Evolutionary conservation across 2,329 filamentous ascomycete genomes (phyloP).

Genomic region (Didymella exigua): DNA sequence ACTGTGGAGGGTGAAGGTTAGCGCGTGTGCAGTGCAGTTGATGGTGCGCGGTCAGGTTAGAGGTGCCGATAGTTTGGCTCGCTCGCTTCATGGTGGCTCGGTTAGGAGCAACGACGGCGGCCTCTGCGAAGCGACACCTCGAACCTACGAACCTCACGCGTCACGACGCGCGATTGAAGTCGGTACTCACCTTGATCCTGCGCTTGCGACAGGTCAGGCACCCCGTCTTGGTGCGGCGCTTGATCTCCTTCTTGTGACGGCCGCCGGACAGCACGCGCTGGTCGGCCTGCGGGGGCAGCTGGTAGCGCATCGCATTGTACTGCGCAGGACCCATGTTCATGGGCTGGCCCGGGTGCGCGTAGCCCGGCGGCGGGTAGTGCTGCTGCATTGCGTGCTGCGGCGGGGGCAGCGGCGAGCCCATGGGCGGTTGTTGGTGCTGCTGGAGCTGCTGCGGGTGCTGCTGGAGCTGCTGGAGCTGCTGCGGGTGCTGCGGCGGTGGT

Average conservation of each 20-base stretch:
- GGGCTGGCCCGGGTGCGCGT: conserved; percentile 52
- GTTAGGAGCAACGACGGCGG: conserved; percentile 35
- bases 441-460: conserved; percentile 56
- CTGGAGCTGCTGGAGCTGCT: conserved; percentile 51
- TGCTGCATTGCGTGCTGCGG: conserved; percentile 57
- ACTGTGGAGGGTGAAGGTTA: conserved; percentile 62
- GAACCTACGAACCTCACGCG: conserved; percentile 28
- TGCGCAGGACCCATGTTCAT: conserved; percentile 58
- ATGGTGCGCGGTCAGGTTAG: conserved; percentile 39
- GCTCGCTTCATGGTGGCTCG: conserved; percentile 48
- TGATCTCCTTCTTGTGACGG: conserved; percentile 75
- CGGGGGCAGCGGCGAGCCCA: conserved; percentile 61
- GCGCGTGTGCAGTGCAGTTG: conserved; percentile 25
- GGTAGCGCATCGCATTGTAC: conserved; percentile 58
- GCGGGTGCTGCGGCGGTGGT: conserved; percentile 50
- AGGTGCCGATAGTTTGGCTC: conserved; percentile 40
- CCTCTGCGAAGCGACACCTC: conserved; percentile 21
- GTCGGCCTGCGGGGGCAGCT: conserved; percentile 58
- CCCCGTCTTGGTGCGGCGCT: conserved; percentile 75
- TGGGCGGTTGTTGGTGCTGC: conserved; percentile 46
- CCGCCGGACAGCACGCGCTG: conserved; percentile 64
- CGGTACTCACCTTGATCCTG: conserved; percentile 69
- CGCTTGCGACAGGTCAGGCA: conserved; percentile 65
- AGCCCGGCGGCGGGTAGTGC: conserved; percentile 57
- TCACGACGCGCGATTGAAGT: conserved; percentile 38